Evolutionary conservation across 495 filamentous ascomycete genomes (phyloP), one percentile per base, ranked within the genome.

Genomic region (Mycothermus thermophilus): DNA sequence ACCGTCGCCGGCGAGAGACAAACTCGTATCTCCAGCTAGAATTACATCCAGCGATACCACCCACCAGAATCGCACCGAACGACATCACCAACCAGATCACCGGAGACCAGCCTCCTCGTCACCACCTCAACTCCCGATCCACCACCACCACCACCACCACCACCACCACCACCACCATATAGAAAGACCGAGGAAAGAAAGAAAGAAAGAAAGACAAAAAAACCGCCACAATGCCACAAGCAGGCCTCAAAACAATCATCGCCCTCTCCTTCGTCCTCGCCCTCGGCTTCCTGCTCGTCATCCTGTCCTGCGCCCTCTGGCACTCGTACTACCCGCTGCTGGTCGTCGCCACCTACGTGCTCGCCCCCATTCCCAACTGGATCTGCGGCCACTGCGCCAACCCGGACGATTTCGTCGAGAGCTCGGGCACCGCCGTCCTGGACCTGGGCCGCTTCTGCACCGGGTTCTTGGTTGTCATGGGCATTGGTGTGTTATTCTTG

Each of bases 241-340:
- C 85, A 47, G 88, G 90, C 55, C 76, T 96, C 43, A 93, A 93
- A 62, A 97, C 92, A 48, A 97, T 97, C 64, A 96, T 97, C 62
- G 83, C 79, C 34, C 84, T 97, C 48, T 95, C 90, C 47, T 97
- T 97, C 64, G 92, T 97, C 51, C 83, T 97, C 37, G 92, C 92
- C 40, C 90, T 97, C 55, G 90, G 90, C 50, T 97, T 97, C 72
- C 83, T 97, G 51, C 86, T 97, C 42, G 88, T 96, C 28, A 97
- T 97, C 62, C 82, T 97, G 52, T 94, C 86, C 41, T 90, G 85
- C 51, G 90, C 92, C 20, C 79, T 97, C 34, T 96, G 77, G 68
- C 67, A 84, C 39, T 81, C 83, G 54, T 97, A 92, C 74, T 82
- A 87, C 48, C 82, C 90, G 18, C 69, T 97, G 42, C 71, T 95